Evolutionary conservation across 2,329 filamentous ascomycete genomes (phyloP).

Genomic region (Alternaria incomplexa): DNA sequence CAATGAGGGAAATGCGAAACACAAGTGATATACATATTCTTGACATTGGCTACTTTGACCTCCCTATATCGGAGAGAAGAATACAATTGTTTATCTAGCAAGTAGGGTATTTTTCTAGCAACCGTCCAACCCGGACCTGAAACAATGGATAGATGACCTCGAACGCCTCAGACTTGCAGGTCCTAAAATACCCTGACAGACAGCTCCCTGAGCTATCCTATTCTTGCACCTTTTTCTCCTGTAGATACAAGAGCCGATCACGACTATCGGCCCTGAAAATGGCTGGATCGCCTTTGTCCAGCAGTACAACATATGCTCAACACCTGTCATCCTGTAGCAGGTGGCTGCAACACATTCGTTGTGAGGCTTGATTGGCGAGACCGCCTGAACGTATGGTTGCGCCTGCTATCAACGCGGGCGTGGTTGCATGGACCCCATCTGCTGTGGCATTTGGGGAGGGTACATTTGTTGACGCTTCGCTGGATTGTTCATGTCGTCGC

Average conservation of each 20-base stretch:
- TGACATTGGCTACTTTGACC: not conserved
- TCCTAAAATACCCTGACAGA: conserved; percentile 1
- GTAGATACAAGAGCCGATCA: conserved; percentile 9
- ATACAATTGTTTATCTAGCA: conserved; percentile 12
- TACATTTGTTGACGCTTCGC: conserved; percentile 67
- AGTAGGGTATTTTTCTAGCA: conserved; percentile 15
- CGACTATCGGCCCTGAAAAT: not conserved
- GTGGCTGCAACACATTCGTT: not conserved
- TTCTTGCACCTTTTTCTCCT: not conserved
- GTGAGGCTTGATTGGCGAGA: not conserved
- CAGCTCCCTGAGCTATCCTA: conserved; percentile 1
- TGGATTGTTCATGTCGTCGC: conserved; percentile 58
- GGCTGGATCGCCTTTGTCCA: not conserved
- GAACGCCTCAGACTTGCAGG: conserved; percentile 7
- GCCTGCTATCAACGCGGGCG: conserved; percentile 48
- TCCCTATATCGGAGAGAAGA: not conserved
- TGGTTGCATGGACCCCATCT: conserved; percentile 59
- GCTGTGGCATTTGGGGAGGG: conserved; percentile 50
- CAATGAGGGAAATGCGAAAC: not conserved
- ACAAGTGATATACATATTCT: not conserved
- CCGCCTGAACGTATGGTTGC: not conserved
- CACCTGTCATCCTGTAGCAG: not conserved
- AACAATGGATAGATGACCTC: not conserved
- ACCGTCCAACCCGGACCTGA: conserved; percentile 5
- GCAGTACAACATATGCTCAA: not conserved